Conservation (phyloP, 164 flowering plant species). For the Dillenia suffruticosa region DNA sequence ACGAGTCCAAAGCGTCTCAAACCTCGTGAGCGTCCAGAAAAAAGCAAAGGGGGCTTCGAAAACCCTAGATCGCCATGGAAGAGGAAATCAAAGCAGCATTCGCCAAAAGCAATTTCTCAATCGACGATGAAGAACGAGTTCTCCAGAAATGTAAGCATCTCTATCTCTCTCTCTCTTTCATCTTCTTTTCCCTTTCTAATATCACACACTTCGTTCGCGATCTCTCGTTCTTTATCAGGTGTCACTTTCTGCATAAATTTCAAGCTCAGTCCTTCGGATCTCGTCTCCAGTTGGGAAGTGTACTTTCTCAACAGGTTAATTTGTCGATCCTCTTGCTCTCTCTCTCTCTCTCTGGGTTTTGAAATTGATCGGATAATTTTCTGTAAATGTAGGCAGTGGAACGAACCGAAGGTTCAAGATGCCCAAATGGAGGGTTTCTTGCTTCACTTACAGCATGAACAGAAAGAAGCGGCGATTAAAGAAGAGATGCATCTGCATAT, state of each 20-base stretch:
- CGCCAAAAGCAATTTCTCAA: conserved; percentile 45
- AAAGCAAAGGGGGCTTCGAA: background rate
- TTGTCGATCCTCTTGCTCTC: background rate
- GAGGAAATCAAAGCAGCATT: conserved; percentile 75
- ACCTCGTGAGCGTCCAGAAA: background rate
- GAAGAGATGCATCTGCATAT: conserved; percentile 70
- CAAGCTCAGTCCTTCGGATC: conserved; percentile 75
- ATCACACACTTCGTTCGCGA: background rate
- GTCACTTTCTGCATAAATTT: conserved; percentile 74
- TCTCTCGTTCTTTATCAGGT: conserved; percentile 33
- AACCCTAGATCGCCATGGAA: conserved; percentile 54
- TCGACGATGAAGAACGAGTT: conserved; percentile 62
- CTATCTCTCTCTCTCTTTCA: conserved; percentile 2
- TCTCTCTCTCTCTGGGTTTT: background rate
- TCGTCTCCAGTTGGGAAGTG: conserved; percentile 87
- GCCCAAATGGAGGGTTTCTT: conserved; percentile 84
- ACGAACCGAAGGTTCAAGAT: conserved; percentile 41
- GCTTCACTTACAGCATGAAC: conserved; percentile 66
- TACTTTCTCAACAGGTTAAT: conserved; percentile 79
- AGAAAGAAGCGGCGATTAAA: conserved; percentile 48
- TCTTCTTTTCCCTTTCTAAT: background rate
- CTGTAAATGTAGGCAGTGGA: conserved; percentile 36
- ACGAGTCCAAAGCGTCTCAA: background rate
- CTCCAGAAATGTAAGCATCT: conserved; percentile 57
- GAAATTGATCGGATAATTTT: background rate